Base-by-base conservation (phyloP, 2,329 filamentous ascomycete species). In the Phialemonium atrogriseum region DNA sequence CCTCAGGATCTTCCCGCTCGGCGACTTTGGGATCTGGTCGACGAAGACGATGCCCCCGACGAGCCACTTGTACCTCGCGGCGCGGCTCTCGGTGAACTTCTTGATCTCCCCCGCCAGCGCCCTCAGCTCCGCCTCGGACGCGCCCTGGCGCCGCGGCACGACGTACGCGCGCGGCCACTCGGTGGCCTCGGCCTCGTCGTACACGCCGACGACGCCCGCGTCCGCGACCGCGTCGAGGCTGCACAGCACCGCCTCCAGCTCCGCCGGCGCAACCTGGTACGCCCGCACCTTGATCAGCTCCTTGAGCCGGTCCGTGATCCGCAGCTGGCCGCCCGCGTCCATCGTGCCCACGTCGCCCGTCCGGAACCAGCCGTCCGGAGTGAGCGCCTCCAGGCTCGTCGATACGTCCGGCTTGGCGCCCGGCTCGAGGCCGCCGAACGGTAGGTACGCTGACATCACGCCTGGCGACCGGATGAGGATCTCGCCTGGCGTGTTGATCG, bases 231-330 rank as follows among this genome's bases (percentile, higher is more conserved):
- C 34, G 15, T 51, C 49, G 33, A 50, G 50, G 32, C 51, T 51
- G 21, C 50, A 45, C 32, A 58, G 40, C 20, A 57, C 41, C 2
- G 50, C 53, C 38, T 65, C 62, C 2, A 65, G 41, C 42, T 65
- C 60, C 1, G 59, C 55, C 1, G 60, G 60, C 2, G 59, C 56
- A 4, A 65, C 59, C 44, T 65, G 60, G 37, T 54, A 59, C 7
- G 58, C 60, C 10, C 56, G 52, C 8, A 62, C 58, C 47, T 66
- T 64, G 40, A 66, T 64, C 17, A 64, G 49, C 42, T 73, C 80
- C 64, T 87, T 85, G 51, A 77, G 76, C 20, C 81, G 68, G 48
- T 85, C 81, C 10, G 84, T 77, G 33, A 86, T 80, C 46, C 70
- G 70, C 44, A 84, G 66, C 41, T 65, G 62, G 21, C 70, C 71